phyloP scores from a whole-genome alignment of 225 moss, liverwort and hornwort species.

The Rhytidiadelphus loreus region DNA sequence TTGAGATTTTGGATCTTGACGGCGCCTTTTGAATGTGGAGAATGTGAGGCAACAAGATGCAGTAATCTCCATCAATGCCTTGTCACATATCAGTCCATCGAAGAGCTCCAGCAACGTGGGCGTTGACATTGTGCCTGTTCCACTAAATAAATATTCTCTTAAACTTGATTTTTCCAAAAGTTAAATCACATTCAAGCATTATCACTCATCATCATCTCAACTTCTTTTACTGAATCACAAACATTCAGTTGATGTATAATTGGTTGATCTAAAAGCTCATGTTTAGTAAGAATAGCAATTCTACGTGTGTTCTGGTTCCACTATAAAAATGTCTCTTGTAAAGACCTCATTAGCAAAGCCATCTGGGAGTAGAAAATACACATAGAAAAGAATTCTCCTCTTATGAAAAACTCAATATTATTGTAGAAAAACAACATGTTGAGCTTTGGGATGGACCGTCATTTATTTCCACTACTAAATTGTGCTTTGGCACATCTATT shows the following conservation, averaged over 20 bases:
- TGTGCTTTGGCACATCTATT: too few species aligned
- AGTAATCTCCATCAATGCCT: not conserved
- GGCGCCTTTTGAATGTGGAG: not conserved
- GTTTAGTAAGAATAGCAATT: not conserved
- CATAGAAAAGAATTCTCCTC: too few species aligned
- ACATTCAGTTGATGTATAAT: not conserved
- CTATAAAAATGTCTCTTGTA: not conserved
- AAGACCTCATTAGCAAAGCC: not conserved
- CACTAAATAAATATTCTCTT: not conserved
- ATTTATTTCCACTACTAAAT: too few species aligned
- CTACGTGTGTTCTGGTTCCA: not conserved
- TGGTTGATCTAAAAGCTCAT: not conserved
- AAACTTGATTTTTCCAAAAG: not conserved
- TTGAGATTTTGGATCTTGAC: not conserved
- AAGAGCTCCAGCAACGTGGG: not conserved
- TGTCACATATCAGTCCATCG: not conserved
- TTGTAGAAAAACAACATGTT: too few species aligned
- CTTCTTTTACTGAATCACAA: not conserved
- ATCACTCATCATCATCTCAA: not conserved
- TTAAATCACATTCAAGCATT: not conserved
- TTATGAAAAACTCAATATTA: too few species aligned
- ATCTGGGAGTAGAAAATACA: too few species aligned
- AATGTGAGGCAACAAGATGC: not conserved
- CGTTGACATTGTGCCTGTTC: not conserved
- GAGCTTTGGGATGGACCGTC: too few species aligned